Conservation (phyloP, 2,329 filamentous ascomycete species). For the Zymoseptoria ardabiliae region DNA sequence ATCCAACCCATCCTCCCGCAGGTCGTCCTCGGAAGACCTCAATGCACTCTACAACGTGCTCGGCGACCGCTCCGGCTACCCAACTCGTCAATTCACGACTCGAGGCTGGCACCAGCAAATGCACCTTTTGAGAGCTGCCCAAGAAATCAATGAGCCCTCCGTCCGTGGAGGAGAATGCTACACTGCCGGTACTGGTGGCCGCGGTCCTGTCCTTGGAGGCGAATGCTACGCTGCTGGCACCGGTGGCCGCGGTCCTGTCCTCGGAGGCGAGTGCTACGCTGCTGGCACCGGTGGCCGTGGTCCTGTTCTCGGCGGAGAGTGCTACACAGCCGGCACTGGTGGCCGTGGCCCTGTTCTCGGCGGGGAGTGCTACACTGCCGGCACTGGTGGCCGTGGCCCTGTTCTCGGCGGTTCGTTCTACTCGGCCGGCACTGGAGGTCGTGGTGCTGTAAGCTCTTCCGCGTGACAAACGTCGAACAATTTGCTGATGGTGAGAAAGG, state of each 20-base stretch:
- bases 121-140: not conserved
- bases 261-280: not conserved
- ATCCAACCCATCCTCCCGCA: not conserved
- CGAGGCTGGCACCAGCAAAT: not conserved
- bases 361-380: not conserved
- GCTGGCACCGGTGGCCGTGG: not conserved
- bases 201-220: not conserved
- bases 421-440: not conserved
- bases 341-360: not conserved
- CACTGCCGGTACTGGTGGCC: not conserved
- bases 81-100: not conserved
- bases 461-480: not conserved
- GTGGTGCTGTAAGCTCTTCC: not conserved
- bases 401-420: not conserved
- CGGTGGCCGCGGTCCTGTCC: not conserved
- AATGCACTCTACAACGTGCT: slow-evolving; percentile 60
- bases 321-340: not conserved
- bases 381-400: not conserved
- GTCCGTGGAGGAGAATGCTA: slow-evolving; percentile 1
- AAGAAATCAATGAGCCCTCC: not conserved
- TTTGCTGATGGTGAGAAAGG: not conserved
- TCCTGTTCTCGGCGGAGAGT: not conserved
- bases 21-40: slow-evolving; percentile 27
- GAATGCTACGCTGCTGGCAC: not conserved
- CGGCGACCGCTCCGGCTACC: slow-evolving; percentile 46